Percentiles rank a stretch among this genome's conserved stretches.
phyloP scores from a whole-genome alignment of 768 basidiomycete genomes.

The Podaxis sp. region DNA sequence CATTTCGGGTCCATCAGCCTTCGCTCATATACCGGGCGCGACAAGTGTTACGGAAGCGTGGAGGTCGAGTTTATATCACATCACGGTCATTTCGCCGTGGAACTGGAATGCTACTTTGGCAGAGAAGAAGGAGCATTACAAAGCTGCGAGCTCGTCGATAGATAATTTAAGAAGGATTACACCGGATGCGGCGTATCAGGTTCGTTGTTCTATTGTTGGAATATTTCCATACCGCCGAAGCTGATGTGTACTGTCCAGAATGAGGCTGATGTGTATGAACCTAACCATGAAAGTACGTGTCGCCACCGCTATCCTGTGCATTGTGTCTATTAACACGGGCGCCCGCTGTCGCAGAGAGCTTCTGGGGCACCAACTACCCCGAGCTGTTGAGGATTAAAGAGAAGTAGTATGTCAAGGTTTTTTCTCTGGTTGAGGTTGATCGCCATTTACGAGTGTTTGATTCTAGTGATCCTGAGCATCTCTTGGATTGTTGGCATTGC shows the following conservation, averaged over 20 bases:
- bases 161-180: slow-evolving; percentile 41
- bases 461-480: slow-evolving; percentile 44
- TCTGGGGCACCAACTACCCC: slow-evolving; percentile 46
- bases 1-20: slow-evolving; percentile 38
- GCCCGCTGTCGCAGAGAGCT: slow-evolving; percentile 28
- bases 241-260: slow-evolving; percentile 29
- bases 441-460: background rate
- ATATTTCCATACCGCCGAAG: background rate
- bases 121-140: slow-evolving; percentile 35
- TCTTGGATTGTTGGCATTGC: slow-evolving; percentile 53
- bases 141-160: slow-evolving; percentile 34
- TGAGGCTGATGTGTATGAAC: slow-evolving; percentile 50
- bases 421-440: background rate
- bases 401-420: slow-evolving; percentile 40
- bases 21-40: slow-evolving; percentile 27
- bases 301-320: background rate
- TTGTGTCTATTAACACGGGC: background rate
- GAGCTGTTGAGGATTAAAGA: slow-evolving; percentile 40
- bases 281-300: slow-evolving; percentile 39
- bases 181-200: slow-evolving; percentile 45
- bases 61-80: slow-evolving; percentile 45
- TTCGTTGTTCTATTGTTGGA: slow-evolving; percentile 23
- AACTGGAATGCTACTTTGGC: slow-evolving; percentile 42
- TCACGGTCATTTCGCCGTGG: slow-evolving; percentile 44
- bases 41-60: slow-evolving; percentile 48